phyloP scores from a whole-genome alignment of 257 asterid genomes.

The Solanum bulbocastanum region DNA sequence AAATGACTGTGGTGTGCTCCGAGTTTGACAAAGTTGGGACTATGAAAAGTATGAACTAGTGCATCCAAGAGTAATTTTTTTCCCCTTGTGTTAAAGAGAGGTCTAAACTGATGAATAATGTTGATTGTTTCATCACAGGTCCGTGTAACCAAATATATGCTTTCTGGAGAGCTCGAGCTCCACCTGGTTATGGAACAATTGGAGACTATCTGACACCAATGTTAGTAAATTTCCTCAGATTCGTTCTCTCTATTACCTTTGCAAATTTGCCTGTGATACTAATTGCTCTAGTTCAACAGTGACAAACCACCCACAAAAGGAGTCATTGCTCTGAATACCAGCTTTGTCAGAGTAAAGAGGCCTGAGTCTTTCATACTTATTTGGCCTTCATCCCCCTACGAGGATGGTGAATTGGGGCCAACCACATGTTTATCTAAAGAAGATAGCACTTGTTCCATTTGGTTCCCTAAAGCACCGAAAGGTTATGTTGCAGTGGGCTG shows the following conservation, averaged over 20 bases:
- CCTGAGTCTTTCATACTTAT: constrained; percentile 73
- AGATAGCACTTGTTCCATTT: constrained; percentile 54
- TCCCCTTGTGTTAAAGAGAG: not conserved
- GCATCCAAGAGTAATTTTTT: not conserved
- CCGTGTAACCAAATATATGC: constrained; percentile 41
- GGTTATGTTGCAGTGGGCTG: constrained; percentile 96
- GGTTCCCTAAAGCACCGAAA: constrained; percentile 95
- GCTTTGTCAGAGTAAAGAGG: constrained; percentile 74
- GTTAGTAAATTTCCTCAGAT: constrained; percentile 39
- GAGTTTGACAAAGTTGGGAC: constrained; percentile 88
- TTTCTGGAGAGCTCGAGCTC: constrained; percentile 98
- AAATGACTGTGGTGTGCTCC: constrained; percentile 69
- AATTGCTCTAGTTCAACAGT: constrained; percentile 26
- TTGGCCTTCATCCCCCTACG: constrained; percentile 48
- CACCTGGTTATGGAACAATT: constrained; percentile 84
- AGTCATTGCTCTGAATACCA: constrained; percentile 80
- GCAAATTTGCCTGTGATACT: not conserved
- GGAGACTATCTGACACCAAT: constrained; percentile 93
- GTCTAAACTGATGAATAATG: not conserved
- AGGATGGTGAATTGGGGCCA: constrained; percentile 19
- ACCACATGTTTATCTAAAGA: constrained; percentile 17
- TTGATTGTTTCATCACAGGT: not conserved
- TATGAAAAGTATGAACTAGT: constrained; percentile 42
- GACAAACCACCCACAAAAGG: constrained; percentile 95
- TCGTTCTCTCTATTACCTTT: constrained; percentile 2